Conservation (phyloP, 2,329 filamentous ascomycete species). For the Lachnellula suecica region DNA sequence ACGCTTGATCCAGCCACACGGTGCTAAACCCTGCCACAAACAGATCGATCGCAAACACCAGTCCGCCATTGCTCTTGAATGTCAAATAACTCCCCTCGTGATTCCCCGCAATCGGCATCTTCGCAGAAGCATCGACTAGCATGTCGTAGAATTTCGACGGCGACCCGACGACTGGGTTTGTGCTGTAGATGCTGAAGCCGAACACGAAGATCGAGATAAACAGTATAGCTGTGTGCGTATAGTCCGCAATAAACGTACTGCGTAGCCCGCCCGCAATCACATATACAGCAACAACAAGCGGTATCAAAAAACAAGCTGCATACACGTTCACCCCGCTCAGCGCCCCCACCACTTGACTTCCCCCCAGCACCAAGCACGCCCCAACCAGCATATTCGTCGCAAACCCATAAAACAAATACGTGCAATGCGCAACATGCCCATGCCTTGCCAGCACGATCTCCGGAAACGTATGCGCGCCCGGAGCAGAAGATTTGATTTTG, state of each 20-base stretch:
- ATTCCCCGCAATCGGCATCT: constrained; percentile 35
- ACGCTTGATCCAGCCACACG: constrained; percentile 42
- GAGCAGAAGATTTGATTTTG: constrained; percentile 41
- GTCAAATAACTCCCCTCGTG: constrained; percentile 38
- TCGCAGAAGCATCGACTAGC: constrained; percentile 32
- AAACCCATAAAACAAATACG: constrained; percentile 40
- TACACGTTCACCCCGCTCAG: constrained; percentile 43
- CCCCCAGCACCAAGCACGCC: constrained; percentile 38
- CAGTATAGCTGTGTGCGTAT: constrained; percentile 41
- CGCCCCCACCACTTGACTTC: constrained; percentile 38
- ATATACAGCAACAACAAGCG: constrained; percentile 38
- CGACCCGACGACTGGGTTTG: constrained; percentile 31
- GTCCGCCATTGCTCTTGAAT: constrained; percentile 35
- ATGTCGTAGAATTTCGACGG: constrained; percentile 38
- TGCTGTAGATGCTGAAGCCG: constrained; percentile 37
- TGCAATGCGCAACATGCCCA: constrained; percentile 37
- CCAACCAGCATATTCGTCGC: constrained; percentile 42
- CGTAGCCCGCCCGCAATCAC: constrained; percentile 40
- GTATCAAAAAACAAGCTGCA: constrained; percentile 40
- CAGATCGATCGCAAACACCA: constrained; percentile 38
- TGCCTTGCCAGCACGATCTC: constrained; percentile 41
- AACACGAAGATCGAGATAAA: constrained; percentile 40
- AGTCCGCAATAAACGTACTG: constrained; percentile 42
- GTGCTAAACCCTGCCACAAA: constrained; percentile 38
- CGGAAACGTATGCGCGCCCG: constrained; percentile 42